Conservation (phyloP, 495 filamentous ascomycete species). For the Aspergillus campestris region DNA sequence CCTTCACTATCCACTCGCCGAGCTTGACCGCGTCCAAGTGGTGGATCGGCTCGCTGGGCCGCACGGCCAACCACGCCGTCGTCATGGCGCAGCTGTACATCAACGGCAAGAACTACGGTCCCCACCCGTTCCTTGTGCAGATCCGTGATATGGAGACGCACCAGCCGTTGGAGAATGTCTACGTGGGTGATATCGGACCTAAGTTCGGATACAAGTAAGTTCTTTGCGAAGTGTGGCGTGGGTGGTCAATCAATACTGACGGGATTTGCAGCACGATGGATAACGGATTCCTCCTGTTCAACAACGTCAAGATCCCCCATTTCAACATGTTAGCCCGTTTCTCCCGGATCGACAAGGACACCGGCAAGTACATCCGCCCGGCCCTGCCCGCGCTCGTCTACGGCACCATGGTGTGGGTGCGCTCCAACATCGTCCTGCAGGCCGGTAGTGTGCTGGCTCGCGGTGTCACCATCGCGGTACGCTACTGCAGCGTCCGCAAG, state of each 20-base stretch:
- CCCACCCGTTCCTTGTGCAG: slow-evolving; percentile 70
- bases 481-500: slow-evolving; percentile 58
- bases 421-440: slow-evolving; percentile 61
- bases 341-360: slow-evolving; percentile 51
- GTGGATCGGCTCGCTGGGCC: slow-evolving; percentile 70
- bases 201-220: slow-evolving; percentile 59
- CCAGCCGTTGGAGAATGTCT: slow-evolving; percentile 58
- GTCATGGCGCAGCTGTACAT: slow-evolving; percentile 67
- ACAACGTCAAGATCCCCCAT: slow-evolving; percentile 61
- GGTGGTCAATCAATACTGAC: slow-evolving; percentile 1
- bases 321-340: slow-evolving; percentile 61
- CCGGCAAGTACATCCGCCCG: slow-evolving; percentile 54
- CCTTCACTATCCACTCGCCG: slow-evolving; percentile 61
- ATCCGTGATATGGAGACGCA: slow-evolving; percentile 64
- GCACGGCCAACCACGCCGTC: slow-evolving; percentile 65
- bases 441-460: slow-evolving; percentile 59
- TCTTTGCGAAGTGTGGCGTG: not conserved
- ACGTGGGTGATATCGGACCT: slow-evolving; percentile 66
- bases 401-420: slow-evolving; percentile 65
- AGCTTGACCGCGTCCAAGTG: slow-evolving; percentile 63
- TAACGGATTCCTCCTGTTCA: slow-evolving; percentile 67
- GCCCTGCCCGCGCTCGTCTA: slow-evolving; percentile 58
- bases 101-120: slow-evolving; percentile 54
- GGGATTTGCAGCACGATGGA: slow-evolving; percentile 50
- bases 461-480: slow-evolving; percentile 64